These are phyloP conservation scores for Nasturtium officinale DNA, from an alignment of 345 rosid species.

Conservation along the genomic window DNA sequence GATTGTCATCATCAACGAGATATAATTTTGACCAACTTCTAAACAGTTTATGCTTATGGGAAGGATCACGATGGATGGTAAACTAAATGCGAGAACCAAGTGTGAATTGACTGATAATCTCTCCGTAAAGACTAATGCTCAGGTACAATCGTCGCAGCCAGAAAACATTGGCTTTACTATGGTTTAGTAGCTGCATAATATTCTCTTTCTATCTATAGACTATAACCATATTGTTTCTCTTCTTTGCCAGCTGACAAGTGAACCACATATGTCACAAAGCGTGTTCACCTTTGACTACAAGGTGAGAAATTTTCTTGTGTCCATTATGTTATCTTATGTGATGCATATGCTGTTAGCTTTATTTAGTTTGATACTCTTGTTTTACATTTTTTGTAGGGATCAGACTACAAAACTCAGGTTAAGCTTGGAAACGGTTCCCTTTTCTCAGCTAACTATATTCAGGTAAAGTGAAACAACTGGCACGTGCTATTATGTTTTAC, in stretches of 20 bases:
- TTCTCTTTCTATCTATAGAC: background rate
- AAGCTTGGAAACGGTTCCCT: slow-evolving; percentile 72
- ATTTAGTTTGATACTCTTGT: background rate
- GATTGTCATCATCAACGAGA: background rate
- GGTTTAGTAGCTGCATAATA: background rate
- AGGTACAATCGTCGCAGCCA: slow-evolving; percentile 46
- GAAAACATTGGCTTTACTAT: background rate
- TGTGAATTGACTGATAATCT: slow-evolving; percentile 73
- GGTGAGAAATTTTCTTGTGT: slow-evolving; percentile 44
- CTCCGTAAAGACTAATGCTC: slow-evolving; percentile 70
- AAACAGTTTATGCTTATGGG: slow-evolving; percentile 77
- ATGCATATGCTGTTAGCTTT: background rate
- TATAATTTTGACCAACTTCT: slow-evolving; percentile 9
- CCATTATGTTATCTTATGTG: background rate
- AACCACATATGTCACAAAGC: slow-evolving; percentile 73
- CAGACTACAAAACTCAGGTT: slow-evolving; percentile 73
- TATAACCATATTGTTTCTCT: background rate
- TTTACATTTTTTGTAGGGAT: slow-evolving; percentile 56
- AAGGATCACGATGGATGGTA: slow-evolving; percentile 76
- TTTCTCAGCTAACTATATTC: slow-evolving; percentile 81
- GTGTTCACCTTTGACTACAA: slow-evolving; percentile 72
- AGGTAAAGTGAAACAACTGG: slow-evolving; percentile 49
- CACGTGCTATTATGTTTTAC: background rate
- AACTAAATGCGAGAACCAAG: slow-evolving; percentile 68
- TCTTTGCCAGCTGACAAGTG: slow-evolving; percentile 63